Percentiles rank a stretch among this genome's conserved stretches.
phyloP scores from a whole-genome alignment of 495 filamentous ascomycete species.

The Pyrenula massariospora region DNA sequence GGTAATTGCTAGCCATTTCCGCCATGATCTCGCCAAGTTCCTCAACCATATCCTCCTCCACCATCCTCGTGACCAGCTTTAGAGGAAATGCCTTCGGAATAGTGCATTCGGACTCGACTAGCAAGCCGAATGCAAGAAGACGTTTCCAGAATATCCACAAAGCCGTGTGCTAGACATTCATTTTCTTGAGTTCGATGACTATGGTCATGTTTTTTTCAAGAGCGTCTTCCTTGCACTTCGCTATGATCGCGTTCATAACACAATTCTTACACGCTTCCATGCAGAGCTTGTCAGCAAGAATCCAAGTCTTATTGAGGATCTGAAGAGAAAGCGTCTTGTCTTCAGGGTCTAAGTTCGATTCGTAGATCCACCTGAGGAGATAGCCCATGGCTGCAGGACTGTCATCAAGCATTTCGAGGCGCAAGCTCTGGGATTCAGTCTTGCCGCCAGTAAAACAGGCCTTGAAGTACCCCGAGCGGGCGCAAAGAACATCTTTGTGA shows the following conservation, averaged over 20 bases:
- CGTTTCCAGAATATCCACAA: no score
- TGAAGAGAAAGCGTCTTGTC: not conserved
- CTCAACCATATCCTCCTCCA: no score
- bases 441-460: slow-evolving; percentile 6
- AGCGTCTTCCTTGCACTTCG: no score
- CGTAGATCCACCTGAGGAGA: not conserved
- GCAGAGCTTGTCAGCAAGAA: not conserved
- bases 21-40: no score
- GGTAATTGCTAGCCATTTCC: no score
- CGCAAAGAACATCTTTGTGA: slow-evolving; percentile 9
- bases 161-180: no score
- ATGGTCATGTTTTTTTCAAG: no score
- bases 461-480: slow-evolving; percentile 7
- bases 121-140: no score
- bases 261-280: not conserved
- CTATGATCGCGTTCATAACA: not conserved
- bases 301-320: not conserved
- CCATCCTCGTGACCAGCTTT: no score
- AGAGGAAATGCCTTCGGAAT: no score
- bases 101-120: no score
- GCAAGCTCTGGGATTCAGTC: slow-evolving; percentile 3
- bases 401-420: slow-evolving; percentile 18
- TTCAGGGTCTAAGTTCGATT: not conserved
- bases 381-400: slow-evolving; percentile 15
- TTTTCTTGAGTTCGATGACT: no score